Base-by-base conservation (phyloP, 208 protist genomes). In the Angomonas deanei region DNA sequence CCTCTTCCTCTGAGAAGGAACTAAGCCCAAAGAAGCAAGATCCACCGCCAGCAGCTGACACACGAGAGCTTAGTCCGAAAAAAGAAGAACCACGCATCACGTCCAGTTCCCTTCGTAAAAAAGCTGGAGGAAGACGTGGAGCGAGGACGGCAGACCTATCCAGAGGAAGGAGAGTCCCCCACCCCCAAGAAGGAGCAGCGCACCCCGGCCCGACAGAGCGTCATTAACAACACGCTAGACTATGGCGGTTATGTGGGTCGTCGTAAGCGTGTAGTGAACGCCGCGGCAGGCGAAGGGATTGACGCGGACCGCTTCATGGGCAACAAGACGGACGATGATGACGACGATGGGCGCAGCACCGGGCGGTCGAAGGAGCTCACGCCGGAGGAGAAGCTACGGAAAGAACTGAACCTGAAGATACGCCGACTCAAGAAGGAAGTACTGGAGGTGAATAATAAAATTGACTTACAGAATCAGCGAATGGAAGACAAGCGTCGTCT, bases 261-360 rank as follows among this genome's bases (percentile, higher is more conserved):
- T 42, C 8, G 15, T 8, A 15, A 53, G 47, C 47, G 47, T 11
- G 23, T n/a, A 6, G n/a, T 53, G n/a, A 53, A 53, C 8, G 47
- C 47, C 10, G 47, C 11, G 11, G 47, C n/a, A 5, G 47, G 47
- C 23, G 47, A 53, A 15, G 47, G 47, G 10, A 53, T 24, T 49
- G 82, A 95, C 23, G 79, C 77, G 11, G 58, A 62, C 28, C 80
- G 88, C 17, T 92, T 83, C 61, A 58, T 91, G 11, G 67, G 92
- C 1, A 75, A 91, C 61, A 53, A 61, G n/a, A 70, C 21, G 72
- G 27, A 28, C 55, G n/a, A 10, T 49, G 34, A 17, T 46, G 26
- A 21, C 15, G 19, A 66, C 17, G 31, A 31, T 59, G n/a, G 32
- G 21, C 28, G 32, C 47, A 26, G 33, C 8, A 19, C 15, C 26